Conservation (phyloP, 164 flowering plant species). For the Cinnamomum chago region DNA sequence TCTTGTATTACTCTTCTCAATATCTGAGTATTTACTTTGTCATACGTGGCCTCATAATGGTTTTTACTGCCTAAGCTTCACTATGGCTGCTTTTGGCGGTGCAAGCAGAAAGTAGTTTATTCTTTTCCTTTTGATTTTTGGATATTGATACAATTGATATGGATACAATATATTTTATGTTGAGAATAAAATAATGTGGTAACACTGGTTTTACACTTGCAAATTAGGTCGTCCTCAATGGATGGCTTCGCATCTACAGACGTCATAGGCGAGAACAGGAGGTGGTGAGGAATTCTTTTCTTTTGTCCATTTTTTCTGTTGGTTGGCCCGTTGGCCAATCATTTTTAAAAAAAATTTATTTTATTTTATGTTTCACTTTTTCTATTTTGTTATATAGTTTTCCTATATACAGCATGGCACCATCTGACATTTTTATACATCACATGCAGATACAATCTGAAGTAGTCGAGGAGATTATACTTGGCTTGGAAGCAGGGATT, state of each 20-base stretch:
- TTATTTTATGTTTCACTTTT: background rate
- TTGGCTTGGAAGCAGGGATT: conserved; percentile 96
- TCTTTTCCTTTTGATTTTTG: background rate
- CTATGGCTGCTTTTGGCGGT: background rate
- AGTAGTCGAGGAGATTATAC: conserved; percentile 93
- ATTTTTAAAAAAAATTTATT: background rate
- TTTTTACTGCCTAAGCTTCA: background rate
- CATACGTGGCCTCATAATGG: background rate
- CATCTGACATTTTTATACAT: conserved; percentile 4
- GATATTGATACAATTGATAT: background rate
- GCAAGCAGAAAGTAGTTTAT: background rate
- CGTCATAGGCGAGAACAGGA: conserved; percentile 85
- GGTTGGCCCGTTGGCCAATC: background rate
- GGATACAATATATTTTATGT: background rate
- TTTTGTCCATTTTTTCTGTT: background rate
- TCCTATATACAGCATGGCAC: background rate
- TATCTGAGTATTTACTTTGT: background rate
- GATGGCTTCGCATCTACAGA: conserved; percentile 83
- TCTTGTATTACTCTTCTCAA: background rate
- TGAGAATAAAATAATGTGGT: background rate
- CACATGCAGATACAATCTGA: conserved; percentile 81
- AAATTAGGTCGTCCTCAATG: conserved; percentile 76
- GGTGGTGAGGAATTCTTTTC: conserved; percentile 43
- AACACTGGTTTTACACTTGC: conserved; percentile 2
- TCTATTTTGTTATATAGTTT: background rate